Evolutionary conservation across 2,329 filamentous ascomycete genomes (phyloP), one percentile per base, ranked within the genome.

Genomic region (Aspergillus sp.): DNA sequence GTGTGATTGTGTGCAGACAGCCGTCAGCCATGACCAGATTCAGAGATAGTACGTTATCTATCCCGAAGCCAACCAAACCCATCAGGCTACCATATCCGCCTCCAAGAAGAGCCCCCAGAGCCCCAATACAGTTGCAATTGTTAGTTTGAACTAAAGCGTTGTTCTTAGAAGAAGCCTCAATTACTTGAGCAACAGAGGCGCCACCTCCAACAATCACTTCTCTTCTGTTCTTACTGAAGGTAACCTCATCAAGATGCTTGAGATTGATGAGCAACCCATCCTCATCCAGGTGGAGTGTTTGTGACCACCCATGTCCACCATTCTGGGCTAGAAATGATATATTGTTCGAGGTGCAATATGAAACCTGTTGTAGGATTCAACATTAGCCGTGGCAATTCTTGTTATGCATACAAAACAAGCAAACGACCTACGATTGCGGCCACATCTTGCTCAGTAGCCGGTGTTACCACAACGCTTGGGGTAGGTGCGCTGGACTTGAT

Each of bases 241-340:
- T 32, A 21, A 58, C 38, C 7, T 36, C 27, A 32, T 52, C 30
- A 7, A 58, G 13, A 3, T 41, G 15, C 10, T 36, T 21, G 21
- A 58, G 48, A n/a, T 41, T 52, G 17, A 58, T 52, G 10, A 58
- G n/a, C 13, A 58, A 21, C 32, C 48, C 25, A 19, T 58, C 25
- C 3, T 27, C n/a, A 5, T 17, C 44, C 8, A 59, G 23, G 36
- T 59, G 30, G 1, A 21, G 15, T 5, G 52, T 56, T 8, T 19
- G 32, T 21, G 52, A 17, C 52, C 58, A 59, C 0, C 32, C 42
- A 36, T 59, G 52, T 6, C 52, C 58, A 21, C 58, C 58, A 36
- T 32, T 56, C 39, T 59, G 58, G 23, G 58, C 32, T 21, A 59
- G 42, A 15, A 59, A 59, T 5, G 58, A 44, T 10, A 59, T 59